A percentile compares a stretch with the other conserved stretches of the same genome.
These are phyloP conservation scores for Peronospora tabacina DNA, from an alignment of 352 stramenopile genomes.

Conservation along the genomic window DNA sequence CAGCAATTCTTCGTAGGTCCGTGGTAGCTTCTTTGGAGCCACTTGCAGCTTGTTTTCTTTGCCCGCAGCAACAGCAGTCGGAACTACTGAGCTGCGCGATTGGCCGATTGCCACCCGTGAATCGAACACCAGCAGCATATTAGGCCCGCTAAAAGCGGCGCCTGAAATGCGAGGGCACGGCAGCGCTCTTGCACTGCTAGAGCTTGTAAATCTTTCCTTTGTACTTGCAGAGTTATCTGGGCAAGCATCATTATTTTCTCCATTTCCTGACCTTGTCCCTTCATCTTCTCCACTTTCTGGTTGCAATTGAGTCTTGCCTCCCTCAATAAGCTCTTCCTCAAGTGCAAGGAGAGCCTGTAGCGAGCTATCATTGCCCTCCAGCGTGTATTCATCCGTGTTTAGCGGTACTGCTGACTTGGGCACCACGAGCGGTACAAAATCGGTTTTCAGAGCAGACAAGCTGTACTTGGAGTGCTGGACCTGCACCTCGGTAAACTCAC, in stretches of 20 bases:
- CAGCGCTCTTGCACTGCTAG: conserved; percentile 29
- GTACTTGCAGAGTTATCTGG: conserved; percentile 16
- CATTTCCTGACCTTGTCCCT: conserved; percentile 6
- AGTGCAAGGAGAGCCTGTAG: conserved; percentile 51
- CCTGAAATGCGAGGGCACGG: conserved; percentile 75
- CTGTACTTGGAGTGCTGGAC: conserved; percentile 53
- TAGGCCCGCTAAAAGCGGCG: conserved; percentile 75
- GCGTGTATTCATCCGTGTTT: conserved; percentile 52
- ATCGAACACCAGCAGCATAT: conserved; percentile 81
- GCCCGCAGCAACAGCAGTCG: conserved; percentile 40
- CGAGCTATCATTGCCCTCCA: conserved; percentile 39
- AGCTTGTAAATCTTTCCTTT: conserved; percentile 13
- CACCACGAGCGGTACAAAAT: conserved; percentile 67
- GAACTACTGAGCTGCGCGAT: conserved; percentile 37
- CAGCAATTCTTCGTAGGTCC: conserved; percentile 73
- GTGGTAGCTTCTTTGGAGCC: conserved; percentile 43
- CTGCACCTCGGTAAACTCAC: conserved; percentile 33
- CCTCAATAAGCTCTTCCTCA: conserved; percentile 64
- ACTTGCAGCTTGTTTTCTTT: conserved; percentile 39
- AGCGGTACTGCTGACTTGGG: conserved; percentile 53
- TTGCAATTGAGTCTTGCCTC: conserved; percentile 20
- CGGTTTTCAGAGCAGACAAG: conserved; percentile 54
- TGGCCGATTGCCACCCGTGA: conserved; percentile 75
- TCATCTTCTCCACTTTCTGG: conserved; percentile 20
- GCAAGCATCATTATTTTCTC: conserved; percentile 17